phyloP scores from a whole-genome alignment of 148 eudicot species.

The Polygonum maritimum region DNA sequence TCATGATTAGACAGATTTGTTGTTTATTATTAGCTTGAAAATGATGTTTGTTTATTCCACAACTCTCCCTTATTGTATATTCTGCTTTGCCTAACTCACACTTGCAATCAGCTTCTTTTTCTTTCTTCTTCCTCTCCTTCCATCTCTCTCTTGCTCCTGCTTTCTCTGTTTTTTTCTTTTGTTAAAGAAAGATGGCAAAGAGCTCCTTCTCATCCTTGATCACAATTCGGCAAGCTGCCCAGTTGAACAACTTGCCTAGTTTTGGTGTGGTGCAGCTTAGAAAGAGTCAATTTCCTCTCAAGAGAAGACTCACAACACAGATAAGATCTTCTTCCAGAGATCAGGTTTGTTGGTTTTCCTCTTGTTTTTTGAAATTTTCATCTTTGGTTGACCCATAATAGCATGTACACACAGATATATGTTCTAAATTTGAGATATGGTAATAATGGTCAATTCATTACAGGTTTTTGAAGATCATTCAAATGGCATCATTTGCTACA shows the following conservation, averaged over 20 bases:
- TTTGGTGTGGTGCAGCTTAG: slow-evolving; percentile 22
- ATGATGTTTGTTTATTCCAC: background rate
- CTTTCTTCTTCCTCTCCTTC: background rate
- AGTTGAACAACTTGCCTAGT: slow-evolving; percentile 18
- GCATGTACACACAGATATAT: no score
- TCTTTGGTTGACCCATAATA: background rate
- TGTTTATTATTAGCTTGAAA: slow-evolving; percentile 1
- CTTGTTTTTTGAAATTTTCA: background rate
- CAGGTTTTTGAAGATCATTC: slow-evolving; percentile 78
- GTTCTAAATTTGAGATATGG: background rate
- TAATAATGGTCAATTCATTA: slow-evolving; percentile 1
- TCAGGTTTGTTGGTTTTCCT: slow-evolving; percentile 36
- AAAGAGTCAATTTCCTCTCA: slow-evolving; percentile 23
- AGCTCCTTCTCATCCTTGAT: slow-evolving; percentile 25
- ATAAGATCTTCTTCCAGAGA: slow-evolving; percentile 39
- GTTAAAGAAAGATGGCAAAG: slow-evolving; percentile 43
- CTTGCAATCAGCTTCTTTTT: background rate
- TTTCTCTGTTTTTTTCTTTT: slow-evolving; percentile 6
- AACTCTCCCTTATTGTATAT: background rate
- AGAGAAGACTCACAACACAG: slow-evolving; percentile 22
- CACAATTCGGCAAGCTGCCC: slow-evolving; percentile 19
- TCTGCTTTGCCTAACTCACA: slow-evolving; percentile 1
- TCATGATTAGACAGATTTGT: slow-evolving; percentile 11
- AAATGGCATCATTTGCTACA: slow-evolving; percentile 63
- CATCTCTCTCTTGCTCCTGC: slow-evolving; percentile 8